These are phyloP conservation scores for Lolium multiflorum DNA, from an alignment of 176 grass and related monocot genomes.

Conservation along the genomic window DNA sequence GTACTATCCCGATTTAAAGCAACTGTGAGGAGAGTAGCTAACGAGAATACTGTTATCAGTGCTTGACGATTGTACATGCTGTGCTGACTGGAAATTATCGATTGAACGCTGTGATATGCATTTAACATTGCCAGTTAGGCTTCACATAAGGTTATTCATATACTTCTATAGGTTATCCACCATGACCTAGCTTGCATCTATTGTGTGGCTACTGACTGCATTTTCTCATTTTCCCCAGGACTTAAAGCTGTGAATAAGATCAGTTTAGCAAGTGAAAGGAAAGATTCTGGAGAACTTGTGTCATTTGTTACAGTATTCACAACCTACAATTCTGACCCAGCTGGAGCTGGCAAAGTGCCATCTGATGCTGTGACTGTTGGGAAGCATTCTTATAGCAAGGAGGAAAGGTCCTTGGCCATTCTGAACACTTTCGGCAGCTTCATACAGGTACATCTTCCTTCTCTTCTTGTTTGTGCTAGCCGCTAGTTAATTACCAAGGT, in stretches of 20 bases:
- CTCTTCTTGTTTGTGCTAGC: constrained; percentile 12
- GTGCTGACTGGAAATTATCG: background rate
- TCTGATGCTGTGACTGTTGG: background rate
- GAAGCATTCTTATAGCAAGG: no score
- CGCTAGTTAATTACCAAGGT: background rate
- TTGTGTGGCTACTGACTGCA: background rate
- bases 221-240: constrained; percentile 58
- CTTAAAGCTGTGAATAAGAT: constrained; percentile 65
- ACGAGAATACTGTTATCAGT: background rate
- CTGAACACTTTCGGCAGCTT: constrained; percentile 53
- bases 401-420: no score
- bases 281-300: background rate
- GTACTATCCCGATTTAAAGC: constrained; percentile 2
- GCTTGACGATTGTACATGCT: background rate
- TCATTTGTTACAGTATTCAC: constrained; percentile 83
- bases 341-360: constrained; percentile 45
- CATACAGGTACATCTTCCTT: constrained; percentile 65
- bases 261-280: constrained; percentile 41
- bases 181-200: background rate
- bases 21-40: background rate
- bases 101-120: background rate
- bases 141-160: background rate
- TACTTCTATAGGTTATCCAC: background rate
- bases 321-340: constrained; percentile 56
- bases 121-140: background rate